Percentiles rank a stretch among this genome's conserved stretches.
Conservation (phyloP, 2,329 filamentous ascomycete species). For the Penicillium glabrum region DNA sequence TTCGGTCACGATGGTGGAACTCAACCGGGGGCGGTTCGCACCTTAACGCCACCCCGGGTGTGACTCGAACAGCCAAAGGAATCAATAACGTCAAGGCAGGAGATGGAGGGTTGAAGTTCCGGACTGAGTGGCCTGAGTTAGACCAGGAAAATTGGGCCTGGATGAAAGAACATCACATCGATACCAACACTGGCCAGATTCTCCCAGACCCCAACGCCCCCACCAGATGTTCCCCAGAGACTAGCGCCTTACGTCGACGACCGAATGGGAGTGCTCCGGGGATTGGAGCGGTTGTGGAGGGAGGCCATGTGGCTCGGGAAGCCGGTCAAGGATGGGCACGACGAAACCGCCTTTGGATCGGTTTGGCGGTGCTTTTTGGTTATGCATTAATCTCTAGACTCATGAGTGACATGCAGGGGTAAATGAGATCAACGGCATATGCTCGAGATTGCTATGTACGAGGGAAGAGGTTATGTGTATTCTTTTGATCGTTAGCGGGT, state of each 20-base stretch:
- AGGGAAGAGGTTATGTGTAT: neutral
- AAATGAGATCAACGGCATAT: slow-evolving; percentile 6
- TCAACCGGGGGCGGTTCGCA: slow-evolving; percentile 83
- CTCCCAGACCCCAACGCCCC: slow-evolving; percentile 55
- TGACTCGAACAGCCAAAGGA: slow-evolving; percentile 62
- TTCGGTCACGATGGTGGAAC: slow-evolving; percentile 91
- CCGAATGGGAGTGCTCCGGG: slow-evolving; percentile 56
- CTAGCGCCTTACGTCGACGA: slow-evolving; percentile 63
- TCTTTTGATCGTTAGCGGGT: slow-evolving; percentile 14
- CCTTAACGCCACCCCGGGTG: slow-evolving; percentile 46
- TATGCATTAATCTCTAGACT: slow-evolving; percentile 82
- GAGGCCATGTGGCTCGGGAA: slow-evolving; percentile 70
- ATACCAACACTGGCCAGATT: slow-evolving; percentile 70
- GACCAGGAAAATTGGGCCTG: slow-evolving; percentile 88
- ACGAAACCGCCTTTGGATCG: slow-evolving; percentile 74
- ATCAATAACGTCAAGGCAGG: slow-evolving; percentile 81
- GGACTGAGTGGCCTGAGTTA: slow-evolving; percentile 82
- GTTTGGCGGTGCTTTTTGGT: slow-evolving; percentile 68
- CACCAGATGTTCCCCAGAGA: slow-evolving; percentile 60
- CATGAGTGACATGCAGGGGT: slow-evolving; percentile 55
- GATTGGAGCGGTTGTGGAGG: slow-evolving; percentile 70
- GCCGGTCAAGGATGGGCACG: slow-evolving; percentile 80
- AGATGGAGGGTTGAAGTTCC: slow-evolving; percentile 89
- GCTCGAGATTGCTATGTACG: neutral
- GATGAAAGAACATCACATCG: slow-evolving; percentile 82